Base-by-base conservation (phyloP, 2,329 filamentous ascomycete genomes). In the Claviceps monticola region DNA sequence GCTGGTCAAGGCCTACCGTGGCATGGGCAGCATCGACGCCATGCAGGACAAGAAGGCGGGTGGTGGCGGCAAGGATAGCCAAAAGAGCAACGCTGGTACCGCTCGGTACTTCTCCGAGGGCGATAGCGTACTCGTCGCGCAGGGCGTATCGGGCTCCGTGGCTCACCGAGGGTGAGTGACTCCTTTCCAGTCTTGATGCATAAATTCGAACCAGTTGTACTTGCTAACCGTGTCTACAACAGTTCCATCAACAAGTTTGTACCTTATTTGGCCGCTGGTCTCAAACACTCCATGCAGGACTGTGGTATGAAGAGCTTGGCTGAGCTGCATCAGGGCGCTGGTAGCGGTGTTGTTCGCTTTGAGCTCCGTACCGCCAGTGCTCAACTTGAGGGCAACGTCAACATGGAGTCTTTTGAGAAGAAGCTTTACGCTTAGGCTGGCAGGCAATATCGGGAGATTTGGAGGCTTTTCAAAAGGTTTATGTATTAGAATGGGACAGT, bases 1-100 rank as follows among this genome's bases (percentile, higher is more conserved):
- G 78, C 83, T 98, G 51, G 91, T 98, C 70, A 98, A 98, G 79
- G 90, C 93, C 42, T 98, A 98, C 78, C 87, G 93, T 70, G 93
- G 93, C 55, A 98, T 98, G 93, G 93, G 93, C 59, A 90, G 84
- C 71, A 98, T 98, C 66, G 93, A 96, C 63, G 93, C 93, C 59
- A 98, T 98, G 93, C 90, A 97, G 73, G 91, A 97, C 73, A 95
- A 93, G 81, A 95, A 95, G 78, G 89, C 90, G 11, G 88, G 86
- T 51, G 76, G 70, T 54, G 85, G 84, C 58, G 73, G 74, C 62
- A 86, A 82, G 68, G 80, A 89, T 65, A 80, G 75, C 69, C 82
- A 85, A 68, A 80, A 84, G 72, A 84, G 83, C 70, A 98, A 97
- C 66, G 93, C 93, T 52, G 93, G 93, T 64, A 97, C 94, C 56